Conservation (phyloP, 352 stramenopile species). For the Globisporangium carolinianum region DNA sequence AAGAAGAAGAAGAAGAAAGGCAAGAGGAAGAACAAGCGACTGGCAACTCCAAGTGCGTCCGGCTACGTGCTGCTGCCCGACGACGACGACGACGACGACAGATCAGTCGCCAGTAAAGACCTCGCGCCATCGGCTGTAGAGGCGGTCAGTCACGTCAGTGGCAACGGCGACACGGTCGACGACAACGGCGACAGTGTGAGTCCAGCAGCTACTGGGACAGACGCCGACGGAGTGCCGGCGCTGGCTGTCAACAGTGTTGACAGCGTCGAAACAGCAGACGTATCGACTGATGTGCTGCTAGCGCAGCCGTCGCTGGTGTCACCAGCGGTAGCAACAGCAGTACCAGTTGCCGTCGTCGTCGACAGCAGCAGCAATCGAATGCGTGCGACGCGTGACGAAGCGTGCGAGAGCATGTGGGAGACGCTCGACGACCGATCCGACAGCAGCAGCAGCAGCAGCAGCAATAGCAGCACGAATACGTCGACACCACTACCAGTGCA, state of each 20-base stretch:
- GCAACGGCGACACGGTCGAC: background rate
- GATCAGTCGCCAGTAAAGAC: no score
- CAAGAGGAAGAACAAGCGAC: conserved; percentile 73
- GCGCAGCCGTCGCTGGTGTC: background rate
- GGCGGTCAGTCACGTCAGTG: no score
- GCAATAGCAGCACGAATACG: background rate
- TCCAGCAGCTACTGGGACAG: no score
- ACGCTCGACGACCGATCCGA: conserved; percentile 29
- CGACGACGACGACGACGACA: conserved; percentile 29
- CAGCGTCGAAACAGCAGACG: background rate
- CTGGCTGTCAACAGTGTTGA: background rate
- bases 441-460: background rate
- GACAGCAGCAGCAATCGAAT: background rate
- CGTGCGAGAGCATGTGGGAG: conserved; percentile 76
- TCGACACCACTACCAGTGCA: no score
- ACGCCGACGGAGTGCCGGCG: no score
- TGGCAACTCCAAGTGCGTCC: conserved; percentile 17
- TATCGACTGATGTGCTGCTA: background rate
- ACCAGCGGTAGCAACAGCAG: background rate
- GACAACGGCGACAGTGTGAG: background rate
- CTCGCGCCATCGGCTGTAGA: no score
- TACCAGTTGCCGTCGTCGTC: background rate
- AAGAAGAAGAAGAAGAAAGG: conserved; percentile 55
- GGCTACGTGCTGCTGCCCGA: conserved; percentile 36
- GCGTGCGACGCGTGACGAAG: conserved; percentile 62